These are phyloP conservation scores for Citropsis articulata DNA, from an alignment of 345 rosid species.

Conservation along the genomic window DNA sequence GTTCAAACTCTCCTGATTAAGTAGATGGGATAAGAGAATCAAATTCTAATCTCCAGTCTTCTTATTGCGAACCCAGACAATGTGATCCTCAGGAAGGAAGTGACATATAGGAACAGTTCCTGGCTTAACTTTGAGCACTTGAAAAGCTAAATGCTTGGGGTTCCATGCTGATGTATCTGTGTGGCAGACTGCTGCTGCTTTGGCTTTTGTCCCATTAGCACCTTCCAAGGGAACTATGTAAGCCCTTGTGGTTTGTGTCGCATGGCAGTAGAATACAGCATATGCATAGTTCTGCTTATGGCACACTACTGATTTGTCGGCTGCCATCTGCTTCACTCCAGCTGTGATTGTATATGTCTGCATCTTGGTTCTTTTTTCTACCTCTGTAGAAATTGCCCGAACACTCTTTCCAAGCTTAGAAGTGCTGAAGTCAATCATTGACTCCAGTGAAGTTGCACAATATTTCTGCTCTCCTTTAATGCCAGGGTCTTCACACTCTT, in stretches of 20 bases:
- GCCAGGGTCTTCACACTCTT: slow-evolving; percentile 61
- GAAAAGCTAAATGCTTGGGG: slow-evolving; percentile 79
- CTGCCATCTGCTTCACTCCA: slow-evolving; percentile 39
- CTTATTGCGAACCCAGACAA: slow-evolving; percentile 59
- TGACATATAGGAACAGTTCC: slow-evolving; percentile 73
- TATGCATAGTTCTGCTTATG: slow-evolving; percentile 79
- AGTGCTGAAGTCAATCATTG: slow-evolving; percentile 74
- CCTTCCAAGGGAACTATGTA: slow-evolving; percentile 60
- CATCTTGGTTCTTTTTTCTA: slow-evolving; percentile 28
- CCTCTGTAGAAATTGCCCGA: slow-evolving; percentile 65
- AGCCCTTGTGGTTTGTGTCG: slow-evolving; percentile 47
- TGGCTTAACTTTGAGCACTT: slow-evolving; percentile 70
- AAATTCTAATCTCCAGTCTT: slow-evolving; percentile 9
- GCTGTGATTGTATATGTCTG: slow-evolving; percentile 47
- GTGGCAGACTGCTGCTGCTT: slow-evolving; percentile 84
- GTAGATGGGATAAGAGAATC: slow-evolving; percentile 2
- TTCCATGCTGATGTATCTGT: slow-evolving; percentile 81
- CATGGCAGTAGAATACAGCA: slow-evolving; percentile 82
- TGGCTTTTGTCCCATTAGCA: slow-evolving; percentile 53
- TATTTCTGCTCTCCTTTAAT: slow-evolving; percentile 75
- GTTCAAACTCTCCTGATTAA: slow-evolving; percentile 11
- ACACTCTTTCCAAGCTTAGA: slow-evolving; percentile 61
- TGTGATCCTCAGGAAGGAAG: slow-evolving; percentile 76
- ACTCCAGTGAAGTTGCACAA: slow-evolving; percentile 80
- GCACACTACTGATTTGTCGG: slow-evolving; percentile 57